phyloP scores from a whole-genome alignment of 75 land plant species.

The Cupressus sempervirens region DNA sequence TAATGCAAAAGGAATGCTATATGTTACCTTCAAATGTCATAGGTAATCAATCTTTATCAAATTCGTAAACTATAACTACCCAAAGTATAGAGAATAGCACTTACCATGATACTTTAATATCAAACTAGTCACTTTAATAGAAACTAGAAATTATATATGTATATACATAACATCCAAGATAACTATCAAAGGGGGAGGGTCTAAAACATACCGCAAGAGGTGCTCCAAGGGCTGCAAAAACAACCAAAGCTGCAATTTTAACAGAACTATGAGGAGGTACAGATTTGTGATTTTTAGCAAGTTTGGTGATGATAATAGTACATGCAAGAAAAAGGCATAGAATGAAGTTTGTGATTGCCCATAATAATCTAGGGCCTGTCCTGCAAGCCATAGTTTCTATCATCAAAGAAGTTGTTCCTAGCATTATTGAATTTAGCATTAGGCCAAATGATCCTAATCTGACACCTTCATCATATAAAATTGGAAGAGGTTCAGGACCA shows the following conservation, averaged over 20 bases:
- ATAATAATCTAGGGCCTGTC: conserved; percentile 71
- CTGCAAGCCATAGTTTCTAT: conserved; percentile 75
- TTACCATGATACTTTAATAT: background rate
- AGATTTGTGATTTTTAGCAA: conserved; percentile 13
- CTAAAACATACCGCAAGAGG: conserved; percentile 78
- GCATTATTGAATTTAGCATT: conserved; percentile 78
- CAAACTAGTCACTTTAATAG: background rate
- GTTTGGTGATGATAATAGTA: conserved; percentile 44
- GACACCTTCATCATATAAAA: conserved; percentile 61
- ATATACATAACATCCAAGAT: background rate
- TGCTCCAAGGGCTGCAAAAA: conserved; percentile 80
- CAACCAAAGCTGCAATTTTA: conserved; percentile 43
- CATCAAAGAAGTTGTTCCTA: conserved; percentile 78
- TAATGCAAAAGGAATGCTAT: conserved; percentile 89
- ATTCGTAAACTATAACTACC: background rate
- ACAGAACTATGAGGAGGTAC: conserved; percentile 45
- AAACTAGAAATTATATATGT: background rate
- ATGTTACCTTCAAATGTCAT: conserved; percentile 63
- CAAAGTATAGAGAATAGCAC: background rate
- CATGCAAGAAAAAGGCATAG: conserved; percentile 53
- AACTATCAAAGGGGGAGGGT: background rate
- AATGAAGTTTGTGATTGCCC: conserved; percentile 74
- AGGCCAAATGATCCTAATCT: conserved; percentile 89
- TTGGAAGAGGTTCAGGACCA: conserved; percentile 23
- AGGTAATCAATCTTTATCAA: background rate